phyloP scores from a whole-genome alignment of 2,329 filamentous ascomycete species.

The Septoria linicola region DNA sequence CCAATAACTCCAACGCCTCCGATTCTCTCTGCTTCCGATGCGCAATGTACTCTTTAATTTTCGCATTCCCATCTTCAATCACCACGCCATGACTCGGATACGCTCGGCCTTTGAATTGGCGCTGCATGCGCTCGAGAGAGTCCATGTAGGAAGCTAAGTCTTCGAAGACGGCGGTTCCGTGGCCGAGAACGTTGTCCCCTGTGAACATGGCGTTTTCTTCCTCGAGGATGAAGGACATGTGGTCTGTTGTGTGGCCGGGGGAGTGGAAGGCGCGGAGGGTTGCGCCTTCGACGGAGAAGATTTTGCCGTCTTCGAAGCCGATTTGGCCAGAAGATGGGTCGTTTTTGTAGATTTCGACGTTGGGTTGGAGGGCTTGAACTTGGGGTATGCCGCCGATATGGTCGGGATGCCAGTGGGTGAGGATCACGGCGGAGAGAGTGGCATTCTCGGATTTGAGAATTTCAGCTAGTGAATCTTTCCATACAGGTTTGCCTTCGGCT shows the following conservation, averaged over 20 bases:
- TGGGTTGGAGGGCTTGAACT: conserved; percentile 45
- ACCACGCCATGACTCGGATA: conserved; percentile 89
- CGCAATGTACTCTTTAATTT: conserved; percentile 76
- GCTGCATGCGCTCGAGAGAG: conserved; percentile 68
- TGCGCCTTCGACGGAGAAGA: conserved; percentile 59
- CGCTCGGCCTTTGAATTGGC: conserved; percentile 63
- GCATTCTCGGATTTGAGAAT: conserved; percentile 68
- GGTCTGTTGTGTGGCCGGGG: conserved; percentile 78
- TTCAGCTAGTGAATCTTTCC: conserved; percentile 65
- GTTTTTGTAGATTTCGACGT: conserved; percentile 29
- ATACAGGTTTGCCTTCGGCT: conserved; percentile 74
- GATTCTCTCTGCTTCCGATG: conserved; percentile 78
- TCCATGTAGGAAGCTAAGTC: conserved; percentile 67
- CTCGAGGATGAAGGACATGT: conserved; percentile 69
- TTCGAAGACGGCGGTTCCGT: conserved; percentile 79
- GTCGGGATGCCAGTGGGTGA: conserved; percentile 93
- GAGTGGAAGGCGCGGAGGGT: conserved; percentile 66
- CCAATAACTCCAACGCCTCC: conserved; percentile 68
- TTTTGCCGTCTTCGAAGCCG: conserved; percentile 58
- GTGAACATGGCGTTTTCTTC: conserved; percentile 84
- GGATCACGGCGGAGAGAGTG: conserved; percentile 65
- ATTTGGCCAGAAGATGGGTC: conserved; percentile 40
- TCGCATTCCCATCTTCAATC: conserved; percentile 68
- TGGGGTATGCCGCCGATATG: conserved; percentile 76
- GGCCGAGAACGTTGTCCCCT: conserved; percentile 82